Conservation (phyloP, 495 filamentous ascomycete species). For the Cercophora sp. region DNA sequence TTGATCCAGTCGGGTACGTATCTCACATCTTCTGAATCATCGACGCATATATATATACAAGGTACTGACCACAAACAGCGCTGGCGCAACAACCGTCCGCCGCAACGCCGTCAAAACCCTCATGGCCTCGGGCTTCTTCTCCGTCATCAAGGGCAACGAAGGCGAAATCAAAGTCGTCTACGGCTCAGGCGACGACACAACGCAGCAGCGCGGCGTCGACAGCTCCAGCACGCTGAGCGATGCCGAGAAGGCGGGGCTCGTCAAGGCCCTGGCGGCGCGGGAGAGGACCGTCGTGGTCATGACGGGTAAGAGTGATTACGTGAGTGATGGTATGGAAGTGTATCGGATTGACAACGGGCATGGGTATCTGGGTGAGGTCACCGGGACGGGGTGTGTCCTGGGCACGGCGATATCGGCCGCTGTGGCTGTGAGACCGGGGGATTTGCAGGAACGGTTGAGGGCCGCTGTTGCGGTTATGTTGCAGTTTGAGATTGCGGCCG, state of each 20-base stretch:
- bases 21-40: neutral
- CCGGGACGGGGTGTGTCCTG: constrained; percentile 83
- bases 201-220: constrained; percentile 87
- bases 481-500: constrained; percentile 82
- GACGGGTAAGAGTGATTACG: constrained; percentile 74
- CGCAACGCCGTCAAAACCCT: constrained; percentile 66
- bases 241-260: constrained; percentile 50
- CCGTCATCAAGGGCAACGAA: constrained; percentile 94
- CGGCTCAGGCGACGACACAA: constrained; percentile 48
- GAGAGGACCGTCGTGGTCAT: constrained; percentile 77
- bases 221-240: constrained; percentile 57
- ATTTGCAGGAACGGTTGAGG: constrained; percentile 67
- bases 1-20: constrained; percentile 78
- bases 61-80: constrained; percentile 27
- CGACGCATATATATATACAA: too few relatives aligned
- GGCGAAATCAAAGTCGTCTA: constrained; percentile 75
- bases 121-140: constrained; percentile 70
- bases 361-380: constrained; percentile 70
- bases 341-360: constrained; percentile 74
- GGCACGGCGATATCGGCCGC: constrained; percentile 76
- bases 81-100: constrained; percentile 74
- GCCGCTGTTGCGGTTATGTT: constrained; percentile 65
- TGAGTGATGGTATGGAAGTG: constrained; percentile 68
- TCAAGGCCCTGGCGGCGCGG: constrained; percentile 59
- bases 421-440: constrained; percentile 54